These are phyloP conservation scores for Pinus tabuliformis DNA, from an alignment of 75 land plant genomes.

Conservation along the genomic window DNA sequence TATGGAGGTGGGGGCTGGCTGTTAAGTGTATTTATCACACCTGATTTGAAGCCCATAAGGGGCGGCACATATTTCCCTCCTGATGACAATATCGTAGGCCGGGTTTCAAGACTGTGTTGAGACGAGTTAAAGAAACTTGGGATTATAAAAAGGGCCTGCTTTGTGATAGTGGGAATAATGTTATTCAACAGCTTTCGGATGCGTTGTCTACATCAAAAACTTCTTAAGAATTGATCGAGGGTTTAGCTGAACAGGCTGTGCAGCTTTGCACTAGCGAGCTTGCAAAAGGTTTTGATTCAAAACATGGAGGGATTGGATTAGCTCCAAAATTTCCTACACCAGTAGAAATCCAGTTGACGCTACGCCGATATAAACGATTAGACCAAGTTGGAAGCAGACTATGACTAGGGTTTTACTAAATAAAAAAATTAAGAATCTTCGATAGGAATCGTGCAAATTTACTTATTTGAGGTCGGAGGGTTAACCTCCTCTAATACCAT, in stretches of 20 bases:
- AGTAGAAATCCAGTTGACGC: constrained; percentile 81
- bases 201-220: constrained; percentile 67
- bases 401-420: too few relatives aligned
- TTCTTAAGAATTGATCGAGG: constrained; percentile 53
- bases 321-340: constrained; percentile 97
- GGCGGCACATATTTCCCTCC: constrained; percentile 99
- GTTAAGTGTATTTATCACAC: constrained; percentile 73
- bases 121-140: constrained; percentile 94
- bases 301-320: constrained; percentile 87
- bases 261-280: constrained; percentile 77
- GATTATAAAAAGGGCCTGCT: constrained; percentile 69
- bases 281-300: constrained; percentile 60
- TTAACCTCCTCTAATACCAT: too few relatives aligned
- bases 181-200: constrained; percentile 86
- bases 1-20: constrained; percentile 99
- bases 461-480: too few relatives aligned
- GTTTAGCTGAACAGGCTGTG: constrained; percentile 49
- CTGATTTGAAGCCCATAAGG: constrained; percentile 92
- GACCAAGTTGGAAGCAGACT: constrained; percentile 38
- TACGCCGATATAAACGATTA: constrained; percentile 67
- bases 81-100: constrained; percentile 98
- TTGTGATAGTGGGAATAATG: constrained; percentile 70
- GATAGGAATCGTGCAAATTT: too few relatives aligned
- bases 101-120: constrained; percentile 94
- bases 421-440: too few relatives aligned